phyloP scores from a whole-genome alignment of 2,329 filamentous ascomycete species.

The Aspergillus quadricinctus region DNA sequence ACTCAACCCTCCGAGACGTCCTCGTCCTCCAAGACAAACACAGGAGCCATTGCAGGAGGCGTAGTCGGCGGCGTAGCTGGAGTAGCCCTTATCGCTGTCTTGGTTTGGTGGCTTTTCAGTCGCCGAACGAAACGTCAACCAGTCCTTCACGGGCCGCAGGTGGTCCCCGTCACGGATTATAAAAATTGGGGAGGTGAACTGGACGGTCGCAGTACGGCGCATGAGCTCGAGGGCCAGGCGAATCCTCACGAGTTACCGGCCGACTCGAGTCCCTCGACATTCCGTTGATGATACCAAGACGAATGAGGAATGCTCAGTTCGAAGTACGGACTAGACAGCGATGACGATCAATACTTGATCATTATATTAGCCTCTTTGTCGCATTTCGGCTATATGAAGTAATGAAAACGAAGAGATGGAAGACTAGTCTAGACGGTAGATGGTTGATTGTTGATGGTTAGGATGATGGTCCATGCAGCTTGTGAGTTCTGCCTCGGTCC shows the following conservation, averaged over 20 bases:
- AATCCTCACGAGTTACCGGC: neutral
- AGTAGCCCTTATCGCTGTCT: slow-evolving; percentile 1
- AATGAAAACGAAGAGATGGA: too few species aligned
- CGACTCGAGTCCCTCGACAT: neutral
- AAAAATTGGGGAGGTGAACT: neutral
- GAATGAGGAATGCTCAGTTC: neutral
- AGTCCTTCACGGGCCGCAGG: neutral
- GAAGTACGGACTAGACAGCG: too few species aligned
- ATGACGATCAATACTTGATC: too few species aligned
- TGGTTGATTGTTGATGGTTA: neutral
- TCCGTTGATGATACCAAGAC: neutral
- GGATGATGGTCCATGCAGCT: too few species aligned
- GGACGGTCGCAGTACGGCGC: neutral
- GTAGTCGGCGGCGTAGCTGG: slow-evolving; percentile 12
- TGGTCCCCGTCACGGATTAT: neutral
- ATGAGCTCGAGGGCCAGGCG: neutral
- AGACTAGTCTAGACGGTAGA: neutral
- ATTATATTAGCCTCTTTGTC: too few species aligned
- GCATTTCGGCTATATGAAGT: neutral
- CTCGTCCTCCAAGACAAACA: neutral
- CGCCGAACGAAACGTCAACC: neutral
- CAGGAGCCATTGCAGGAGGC: slow-evolving; percentile 10
- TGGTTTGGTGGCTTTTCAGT: slow-evolving; percentile 2
- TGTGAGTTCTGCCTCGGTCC: neutral
- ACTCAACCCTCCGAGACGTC: neutral